Evolutionary conservation across 306 rosid genomes (phyloP), one percentile per base, ranked within the genome.

Genomic region (Senna tora): DNA sequence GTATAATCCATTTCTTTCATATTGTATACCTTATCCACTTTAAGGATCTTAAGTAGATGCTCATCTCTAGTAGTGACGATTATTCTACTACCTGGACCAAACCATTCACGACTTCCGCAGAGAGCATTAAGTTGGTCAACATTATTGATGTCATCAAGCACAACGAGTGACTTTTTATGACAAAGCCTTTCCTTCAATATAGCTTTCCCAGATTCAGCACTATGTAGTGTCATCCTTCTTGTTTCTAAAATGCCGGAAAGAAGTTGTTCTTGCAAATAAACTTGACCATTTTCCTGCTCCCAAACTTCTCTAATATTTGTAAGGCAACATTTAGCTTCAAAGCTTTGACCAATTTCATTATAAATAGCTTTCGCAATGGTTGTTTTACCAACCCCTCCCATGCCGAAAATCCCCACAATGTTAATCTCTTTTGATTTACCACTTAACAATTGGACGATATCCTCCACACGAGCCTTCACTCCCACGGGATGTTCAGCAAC

Each of bases 1-100:
- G 7, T 7, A 38, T 32, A 13, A 33, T 58, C 25, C 65, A 58
- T 14, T 58, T 58, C 43, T 33, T 32, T 58, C 65, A 58, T 1
- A 2, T 0, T 33, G 2, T 33, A 58, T 15, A 14, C 7, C 13
- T 15, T 10, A 33, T 14, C 19, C 3, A 3, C 65, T n/a, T 19
- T 4, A n/a, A 58, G 43, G 42, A 58, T 1, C 7, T 58, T 58
- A 1, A 58, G 43, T 3, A 58, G 7, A n/a, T 1, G 45, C 17
- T 58, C 15, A 33, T 32, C 65, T 33, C 65, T 58, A 58, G 65
- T 58, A 0, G 65, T 58, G 9, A 58, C 15, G 3, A 58, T 30
- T 4, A 58, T 58, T 58, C 43, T 58, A 58, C 65, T 58, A 1
- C 65, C 65, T 33, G 5, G 42, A 19, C 65, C 65, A 58, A 58